Evolutionary conservation across 805 yeast species (phyloP), one percentile per base, ranked within the genome.

Genomic region (Ogataea pignaliae): DNA sequence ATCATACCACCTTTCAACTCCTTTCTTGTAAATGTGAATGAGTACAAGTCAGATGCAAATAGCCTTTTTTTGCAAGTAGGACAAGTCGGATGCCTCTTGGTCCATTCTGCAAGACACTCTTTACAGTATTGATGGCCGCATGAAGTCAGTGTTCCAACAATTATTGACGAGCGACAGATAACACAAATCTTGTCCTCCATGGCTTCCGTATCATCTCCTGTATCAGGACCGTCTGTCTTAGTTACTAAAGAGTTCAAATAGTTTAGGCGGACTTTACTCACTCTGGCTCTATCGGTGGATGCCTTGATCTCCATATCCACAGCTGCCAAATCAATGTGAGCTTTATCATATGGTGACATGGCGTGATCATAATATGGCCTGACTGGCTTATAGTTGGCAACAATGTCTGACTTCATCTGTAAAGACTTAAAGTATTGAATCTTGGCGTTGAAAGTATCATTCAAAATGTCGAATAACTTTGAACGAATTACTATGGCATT

Each of bases 121-220:
- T 79, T 76, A 60, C 99, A 93, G 59, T 85, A 93, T 53, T 81
- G 81, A 64, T 93, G 99, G 0, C 98, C 98, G 72, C 99, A 93
- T 10, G 80, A 80, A 0, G 96, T 84, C 44, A 93, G 68, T 0
- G 93, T 75, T 0, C 99, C 99, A 34, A 80, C 70, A 3, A 76
- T 69, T 40, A 89, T 87, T 1, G 76, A 60, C 3, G 81, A 73
- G 16, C 85, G 78, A 60, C 99, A 93, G 47, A 93, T 90, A 29
- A 82, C 75, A 63, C 99, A 93, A 15, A 73, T 63, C 42, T 72
- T 59, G 10, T 71, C 77, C 8, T 72, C 73, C 6, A 34, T 32
- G 12, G 43, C 44, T 9, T 39, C 42, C 11, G 63, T 60, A n/a
- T 45, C 43, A 8, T 61, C 60, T 8, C 61, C 65, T 3, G 53